Evolutionary conservation across 2,329 filamentous ascomycete genomes (phyloP), one percentile per base, ranked within the genome.

Genomic region (Fusarium praegraminearum): DNA sequence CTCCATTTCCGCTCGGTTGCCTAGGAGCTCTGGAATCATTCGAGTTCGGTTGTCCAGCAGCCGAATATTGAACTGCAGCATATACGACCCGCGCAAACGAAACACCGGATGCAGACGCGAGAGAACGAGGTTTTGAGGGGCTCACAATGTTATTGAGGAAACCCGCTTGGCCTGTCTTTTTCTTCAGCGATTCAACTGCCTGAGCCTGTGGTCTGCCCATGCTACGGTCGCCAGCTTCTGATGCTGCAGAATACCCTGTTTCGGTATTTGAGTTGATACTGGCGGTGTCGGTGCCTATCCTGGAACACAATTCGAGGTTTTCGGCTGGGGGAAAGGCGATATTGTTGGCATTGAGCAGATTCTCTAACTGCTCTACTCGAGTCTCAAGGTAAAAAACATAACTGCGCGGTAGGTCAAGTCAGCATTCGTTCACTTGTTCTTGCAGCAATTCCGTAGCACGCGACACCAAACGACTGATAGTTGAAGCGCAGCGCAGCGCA

Each of bases 361-460:
- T 86, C 79, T 98, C 95, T 32, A 98, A 88, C 80, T 96, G 93
- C 66, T 90, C 87, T 57, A 98, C 89, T 62, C 95, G 87, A 30
- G 91, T 93, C 80, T 98, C 95, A 63, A 98, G 90, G 78, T 97
- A 98, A 81, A 92, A 97, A 50, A 98, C 93, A 83, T 98, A 98
- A 79, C 91, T 93, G 69, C 44, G 62, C 58, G 50, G 22, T 41
- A 32, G 33, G 58, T 77, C 49, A 78, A 78, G 58, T 77, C 52
- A 78, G 75, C 60, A 65, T 62, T 44, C 43, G 40, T 32, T 44
- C 36, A 54, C 43, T 41, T 36, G 32, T 51, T 35, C 11, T 35
- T 32, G 16, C 11, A 9, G 18, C 22, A 24, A 22, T 15, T 41
- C 38, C 13, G 30, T 28, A 36, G 50, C 44, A 36, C 45, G 52